Evolutionary conservation across 371 early-diverging fungal genomes (phyloP).

Genomic region (Mortierella sp.): DNA sequence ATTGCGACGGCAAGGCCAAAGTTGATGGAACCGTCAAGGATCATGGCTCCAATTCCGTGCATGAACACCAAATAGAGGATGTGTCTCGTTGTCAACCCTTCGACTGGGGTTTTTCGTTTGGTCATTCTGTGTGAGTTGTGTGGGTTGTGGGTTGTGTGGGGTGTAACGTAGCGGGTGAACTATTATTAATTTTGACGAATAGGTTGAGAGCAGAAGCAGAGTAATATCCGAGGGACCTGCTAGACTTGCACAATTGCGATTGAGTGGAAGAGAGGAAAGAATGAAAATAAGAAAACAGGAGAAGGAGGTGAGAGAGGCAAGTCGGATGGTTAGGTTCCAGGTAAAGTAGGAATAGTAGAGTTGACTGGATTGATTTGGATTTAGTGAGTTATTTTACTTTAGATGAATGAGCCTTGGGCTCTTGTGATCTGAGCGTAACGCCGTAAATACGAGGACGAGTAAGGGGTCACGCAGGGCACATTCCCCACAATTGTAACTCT

Average conservation of each 20-base stretch:
- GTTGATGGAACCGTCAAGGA: conserved; percentile 55
- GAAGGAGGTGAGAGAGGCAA: conserved; percentile 1
- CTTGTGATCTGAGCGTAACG: too few relatives aligned
- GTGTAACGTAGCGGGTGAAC: conserved; percentile 1
- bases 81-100: conserved; percentile 40
- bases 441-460: too few relatives aligned
- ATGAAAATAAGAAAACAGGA: background rate
- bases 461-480: too few relatives aligned
- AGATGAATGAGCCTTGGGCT: too few relatives aligned
- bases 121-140: conserved; percentile 17
- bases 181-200: background rate
- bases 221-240: background rate
- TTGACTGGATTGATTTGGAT: background rate
- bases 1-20: conserved; percentile 56
- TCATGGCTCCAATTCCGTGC: conserved; percentile 52
- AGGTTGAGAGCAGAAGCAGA: background rate
- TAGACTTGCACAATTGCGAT: too few relatives aligned
- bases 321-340: background rate
- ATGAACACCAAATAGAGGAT: conserved; percentile 47
- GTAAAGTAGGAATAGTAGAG: background rate
- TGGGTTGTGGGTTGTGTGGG: background rate
- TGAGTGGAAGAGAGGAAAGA: too few relatives aligned
- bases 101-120: conserved; percentile 23
- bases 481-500: too few relatives aligned
- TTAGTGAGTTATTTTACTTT: background rate